phyloP scores from a whole-genome alignment of 768 basidiomycete genomes.

The Tulasnella sp. region DNA sequence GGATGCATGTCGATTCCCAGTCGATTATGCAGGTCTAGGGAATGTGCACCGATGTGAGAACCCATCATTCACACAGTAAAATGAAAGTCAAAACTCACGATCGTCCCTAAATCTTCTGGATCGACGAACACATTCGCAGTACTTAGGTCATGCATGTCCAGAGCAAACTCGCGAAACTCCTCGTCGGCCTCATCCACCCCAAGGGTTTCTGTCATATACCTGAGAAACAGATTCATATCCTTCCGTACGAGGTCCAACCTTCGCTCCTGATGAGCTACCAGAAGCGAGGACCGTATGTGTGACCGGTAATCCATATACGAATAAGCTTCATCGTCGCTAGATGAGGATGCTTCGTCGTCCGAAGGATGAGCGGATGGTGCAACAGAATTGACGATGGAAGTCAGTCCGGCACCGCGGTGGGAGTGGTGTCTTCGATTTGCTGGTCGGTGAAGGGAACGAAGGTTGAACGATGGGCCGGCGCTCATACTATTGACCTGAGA shows the following conservation, averaged over 20 bases:
- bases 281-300: conserved; percentile 70
- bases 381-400: conserved; percentile 3
- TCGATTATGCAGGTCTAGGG: conserved; percentile 76
- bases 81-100: conserved; percentile 45
- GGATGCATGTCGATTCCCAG: conserved; percentile 84
- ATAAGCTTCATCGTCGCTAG: conserved; percentile 21
- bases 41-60: not conserved
- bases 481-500: not conserved
- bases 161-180: conserved; percentile 55
- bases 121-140: conserved; percentile 82
- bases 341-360: conserved; percentile 17
- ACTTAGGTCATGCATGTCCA: conserved; percentile 82
- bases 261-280: conserved; percentile 58
- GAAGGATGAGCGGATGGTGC: conserved; percentile 4
- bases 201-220: conserved; percentile 41
- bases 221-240: conserved; percentile 68
- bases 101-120: conserved; percentile 52
- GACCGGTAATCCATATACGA: conserved; percentile 73
- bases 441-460: conserved; percentile 8
- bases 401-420: conserved; percentile 15
- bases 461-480: not conserved
- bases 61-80: conserved; percentile 5
- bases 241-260: conserved; percentile 54
- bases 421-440: conserved; percentile 13
- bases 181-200: conserved; percentile 26